Conservation (phyloP, 768 basidiomycete species). For the Hirschioporus abietinus region DNA sequence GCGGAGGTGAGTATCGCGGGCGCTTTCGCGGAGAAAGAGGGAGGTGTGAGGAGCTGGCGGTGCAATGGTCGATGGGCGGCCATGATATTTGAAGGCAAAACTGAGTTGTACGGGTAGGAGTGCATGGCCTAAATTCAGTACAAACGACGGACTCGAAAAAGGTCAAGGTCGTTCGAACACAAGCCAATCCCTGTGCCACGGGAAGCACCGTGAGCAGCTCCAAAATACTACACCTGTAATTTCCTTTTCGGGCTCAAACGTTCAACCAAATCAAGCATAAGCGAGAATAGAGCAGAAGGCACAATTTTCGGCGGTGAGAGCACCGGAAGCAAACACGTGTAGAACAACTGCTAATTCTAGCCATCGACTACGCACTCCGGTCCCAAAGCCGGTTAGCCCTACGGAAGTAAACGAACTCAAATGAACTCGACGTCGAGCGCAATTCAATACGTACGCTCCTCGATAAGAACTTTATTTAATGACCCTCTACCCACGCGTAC, state of each 20-base stretch:
- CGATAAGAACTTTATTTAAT: background rate
- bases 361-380: background rate
- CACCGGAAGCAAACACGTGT: background rate
- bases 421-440: background rate
- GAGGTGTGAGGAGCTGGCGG: background rate
- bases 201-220: background rate
- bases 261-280: background rate
- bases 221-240: background rate
- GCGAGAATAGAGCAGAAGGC: background rate
- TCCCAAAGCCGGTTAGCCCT: background rate
- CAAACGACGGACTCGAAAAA: background rate
- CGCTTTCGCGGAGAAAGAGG: background rate
- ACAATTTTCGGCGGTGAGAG: background rate
- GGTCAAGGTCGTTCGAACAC: background rate
- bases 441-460: background rate
- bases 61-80: background rate
- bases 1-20: background rate
- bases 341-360: background rate
- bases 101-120: background rate
- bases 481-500: background rate
- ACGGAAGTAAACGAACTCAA: no score
- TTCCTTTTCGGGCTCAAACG: background rate
- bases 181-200: background rate
- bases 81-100: background rate
- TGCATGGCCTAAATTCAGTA: background rate